These are phyloP conservation scores for Dispira simplex DNA, from an alignment of 192 early-diverging fungal genomes.

Conservation along the genomic window DNA sequence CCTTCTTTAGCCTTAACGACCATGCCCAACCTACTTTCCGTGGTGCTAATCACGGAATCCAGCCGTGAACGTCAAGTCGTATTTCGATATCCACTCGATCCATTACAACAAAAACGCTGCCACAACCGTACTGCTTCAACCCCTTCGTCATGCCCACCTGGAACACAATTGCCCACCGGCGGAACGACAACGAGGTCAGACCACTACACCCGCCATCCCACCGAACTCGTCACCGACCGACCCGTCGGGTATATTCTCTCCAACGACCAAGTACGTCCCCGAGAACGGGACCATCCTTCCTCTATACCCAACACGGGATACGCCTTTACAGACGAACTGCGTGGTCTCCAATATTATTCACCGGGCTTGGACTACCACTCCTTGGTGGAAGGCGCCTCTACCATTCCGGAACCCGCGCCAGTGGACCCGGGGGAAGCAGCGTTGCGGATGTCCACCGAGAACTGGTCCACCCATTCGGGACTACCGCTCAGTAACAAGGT, in stretches of 20 bases:
- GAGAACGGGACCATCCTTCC: not conserved
- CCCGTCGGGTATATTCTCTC: not conserved
- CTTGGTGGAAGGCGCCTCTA: not conserved
- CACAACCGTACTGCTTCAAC: not conserved
- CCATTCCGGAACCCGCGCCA: not conserved
- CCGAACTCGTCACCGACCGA: not conserved
- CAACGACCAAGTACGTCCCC: not conserved
- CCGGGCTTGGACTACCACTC: not conserved
- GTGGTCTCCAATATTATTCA: not conserved
- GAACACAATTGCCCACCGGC: not conserved
- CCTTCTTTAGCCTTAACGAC: not conserved
- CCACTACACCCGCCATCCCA: not conserved
- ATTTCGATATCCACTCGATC: slow-evolving; percentile 9
- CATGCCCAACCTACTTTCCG: slow-evolving; percentile 6
- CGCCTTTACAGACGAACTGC: not conserved
- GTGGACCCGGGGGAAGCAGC: not conserved
- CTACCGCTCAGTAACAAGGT: slow-evolving; percentile 5
- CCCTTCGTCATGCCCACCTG: not conserved
- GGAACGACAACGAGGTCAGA: no score
- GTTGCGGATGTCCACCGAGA: not conserved
- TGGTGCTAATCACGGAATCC: slow-evolving; percentile 5
- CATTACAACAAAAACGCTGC: not conserved
- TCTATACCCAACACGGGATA: not conserved
- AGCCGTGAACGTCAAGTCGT: slow-evolving; percentile 7
- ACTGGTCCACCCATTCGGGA: not conserved